A percentile compares a stretch with the other conserved stretches of the same genome.
phyloP scores from a whole-genome alignment of 2,329 filamentous ascomycete genomes.

The Paraphaeosphaeria minitans region DNA sequence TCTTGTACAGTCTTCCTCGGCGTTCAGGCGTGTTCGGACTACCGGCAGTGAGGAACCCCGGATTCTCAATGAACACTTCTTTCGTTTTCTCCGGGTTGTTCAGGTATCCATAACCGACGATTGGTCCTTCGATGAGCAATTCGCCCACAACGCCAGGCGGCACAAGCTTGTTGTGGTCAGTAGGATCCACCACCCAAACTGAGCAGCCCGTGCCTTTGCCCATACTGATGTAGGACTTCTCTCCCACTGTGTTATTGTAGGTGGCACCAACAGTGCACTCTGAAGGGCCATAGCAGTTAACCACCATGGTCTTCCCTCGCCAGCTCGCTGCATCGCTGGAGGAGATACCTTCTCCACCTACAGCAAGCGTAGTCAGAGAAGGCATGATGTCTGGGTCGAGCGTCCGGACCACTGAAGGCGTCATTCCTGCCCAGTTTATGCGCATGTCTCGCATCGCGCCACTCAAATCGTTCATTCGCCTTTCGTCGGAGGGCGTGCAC shows the following conservation, averaged over 20 bases:
- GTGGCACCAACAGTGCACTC: conserved; percentile 45
- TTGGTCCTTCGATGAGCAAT: conserved; percentile 65
- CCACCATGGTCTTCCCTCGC: conserved; percentile 40
- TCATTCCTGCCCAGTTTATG: conserved; percentile 44
- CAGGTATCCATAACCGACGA: conserved; percentile 47
- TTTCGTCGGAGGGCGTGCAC: conserved; percentile 51
- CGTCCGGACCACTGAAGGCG: conserved; percentile 45
- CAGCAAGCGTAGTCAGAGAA: conserved; percentile 51
- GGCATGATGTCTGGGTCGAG: conserved; percentile 45
- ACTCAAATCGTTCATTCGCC: conserved; percentile 55
- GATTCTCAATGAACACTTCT: conserved; percentile 55
- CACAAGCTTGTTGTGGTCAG: conserved; percentile 44
- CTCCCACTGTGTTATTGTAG: conserved; percentile 36
- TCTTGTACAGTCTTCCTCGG: conserved; percentile 53
- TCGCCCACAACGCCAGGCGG: conserved; percentile 54
- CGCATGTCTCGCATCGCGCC: conserved; percentile 46
- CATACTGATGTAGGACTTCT: conserved; percentile 44
- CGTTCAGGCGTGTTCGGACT: conserved; percentile 57
- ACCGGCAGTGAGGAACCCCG: conserved; percentile 65
- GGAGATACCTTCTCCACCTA: conserved; percentile 47
- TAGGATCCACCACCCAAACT: conserved; percentile 50
- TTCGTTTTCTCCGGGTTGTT: conserved; percentile 45
- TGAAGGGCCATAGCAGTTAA: conserved; percentile 45
- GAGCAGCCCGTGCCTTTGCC: conserved; percentile 42
- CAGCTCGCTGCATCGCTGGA: conserved; percentile 52